Percentiles rank a stretch among this genome's conserved stretches.
Evolutionary conservation across 2,329 filamentous ascomycete genomes (phyloP).

Genomic region (Teratosphaeria pseudoeucalypti): DNA sequence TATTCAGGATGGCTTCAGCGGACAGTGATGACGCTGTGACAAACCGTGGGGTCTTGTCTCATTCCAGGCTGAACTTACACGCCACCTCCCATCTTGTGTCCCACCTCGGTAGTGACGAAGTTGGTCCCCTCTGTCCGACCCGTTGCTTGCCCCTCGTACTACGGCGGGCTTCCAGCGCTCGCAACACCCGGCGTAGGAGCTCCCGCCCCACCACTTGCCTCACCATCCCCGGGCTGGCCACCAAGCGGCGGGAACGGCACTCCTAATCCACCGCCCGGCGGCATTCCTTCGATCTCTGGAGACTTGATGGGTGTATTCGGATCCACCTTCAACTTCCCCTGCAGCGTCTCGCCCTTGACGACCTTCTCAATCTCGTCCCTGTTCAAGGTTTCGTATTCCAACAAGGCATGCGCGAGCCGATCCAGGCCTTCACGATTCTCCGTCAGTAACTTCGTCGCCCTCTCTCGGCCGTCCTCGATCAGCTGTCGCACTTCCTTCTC

Average conservation of each 20-base stretch:
- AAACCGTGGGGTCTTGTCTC: no score
- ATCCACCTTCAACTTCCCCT: conserved; percentile 45
- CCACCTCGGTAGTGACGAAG: no score
- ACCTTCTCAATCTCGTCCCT: conserved; percentile 85
- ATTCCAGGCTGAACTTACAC: no score
- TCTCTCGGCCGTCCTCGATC: conserved; percentile 68
- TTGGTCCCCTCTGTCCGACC: no score
- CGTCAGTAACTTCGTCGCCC: conserved; percentile 60
- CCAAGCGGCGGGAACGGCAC: not conserved
- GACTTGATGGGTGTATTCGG: conserved; percentile 5
- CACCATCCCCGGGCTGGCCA: not conserved
- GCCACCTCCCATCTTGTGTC: no score
- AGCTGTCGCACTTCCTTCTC: conserved; percentile 80
- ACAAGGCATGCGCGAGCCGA: conserved; percentile 72
- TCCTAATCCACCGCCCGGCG: not conserved
- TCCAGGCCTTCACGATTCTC: conserved; percentile 77
- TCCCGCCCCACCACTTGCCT: not conserved
- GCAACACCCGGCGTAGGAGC: not conserved
- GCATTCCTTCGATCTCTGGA: conserved; percentile 1
- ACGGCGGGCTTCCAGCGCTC: not conserved
- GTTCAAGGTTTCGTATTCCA: conserved; percentile 89
- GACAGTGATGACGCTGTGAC: no score
- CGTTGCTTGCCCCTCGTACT: not conserved
- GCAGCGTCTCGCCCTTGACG: conserved; percentile 72
- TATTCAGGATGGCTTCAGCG: no score